Conservation (phyloP, 2,329 filamentous ascomycete genomes). For the Paecilomyces sp. region DNA sequence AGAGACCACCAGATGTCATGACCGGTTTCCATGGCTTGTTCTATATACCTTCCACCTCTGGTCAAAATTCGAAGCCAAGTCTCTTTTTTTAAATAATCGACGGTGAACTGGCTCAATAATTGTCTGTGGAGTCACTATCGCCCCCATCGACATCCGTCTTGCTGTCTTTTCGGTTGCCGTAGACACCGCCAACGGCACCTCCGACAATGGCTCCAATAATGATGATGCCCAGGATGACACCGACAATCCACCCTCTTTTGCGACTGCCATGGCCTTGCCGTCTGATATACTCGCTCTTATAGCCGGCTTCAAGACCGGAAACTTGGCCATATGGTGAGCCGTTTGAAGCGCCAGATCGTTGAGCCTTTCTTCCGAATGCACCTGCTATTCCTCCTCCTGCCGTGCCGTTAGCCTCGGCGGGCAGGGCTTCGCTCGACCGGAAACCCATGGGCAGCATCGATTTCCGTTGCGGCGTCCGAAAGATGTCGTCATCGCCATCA, state of each 20-base stretch:
- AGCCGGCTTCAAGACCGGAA: conserved; percentile 17
- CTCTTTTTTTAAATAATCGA: conserved; percentile 53
- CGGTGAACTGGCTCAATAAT: conserved; percentile 10
- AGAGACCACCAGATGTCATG: conserved; percentile 88
- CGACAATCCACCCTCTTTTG: conserved; percentile 62
- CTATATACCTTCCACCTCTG: conserved; percentile 79
- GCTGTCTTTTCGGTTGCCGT: conserved; percentile 49
- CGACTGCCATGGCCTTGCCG: conserved; percentile 57
- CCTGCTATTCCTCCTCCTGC: conserved; percentile 37
- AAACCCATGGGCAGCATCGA: conserved; percentile 54
- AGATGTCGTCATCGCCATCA: conserved; percentile 79
- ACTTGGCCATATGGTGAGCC: conserved; percentile 38
- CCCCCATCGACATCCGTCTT: conserved; percentile 13
- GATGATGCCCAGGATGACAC: conserved; percentile 34
- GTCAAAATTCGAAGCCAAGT: conserved; percentile 91
- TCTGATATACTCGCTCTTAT: conserved; percentile 61
- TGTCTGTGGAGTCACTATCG: conserved; percentile 21
- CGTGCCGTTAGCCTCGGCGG: conserved; percentile 38
- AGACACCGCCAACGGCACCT: conserved; percentile 65
- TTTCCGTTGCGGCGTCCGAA: conserved; percentile 46
- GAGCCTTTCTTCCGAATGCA: conserved; percentile 26
- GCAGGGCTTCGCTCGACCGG: conserved; percentile 30
- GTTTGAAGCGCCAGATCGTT: too few relatives aligned
- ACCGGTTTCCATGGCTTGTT: conserved; percentile 72
- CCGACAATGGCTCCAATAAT: conserved; percentile 65